These are phyloP conservation scores for Pelargonium australe DNA, from an alignment of 441 rosid genomes.

Conservation along the genomic window DNA sequence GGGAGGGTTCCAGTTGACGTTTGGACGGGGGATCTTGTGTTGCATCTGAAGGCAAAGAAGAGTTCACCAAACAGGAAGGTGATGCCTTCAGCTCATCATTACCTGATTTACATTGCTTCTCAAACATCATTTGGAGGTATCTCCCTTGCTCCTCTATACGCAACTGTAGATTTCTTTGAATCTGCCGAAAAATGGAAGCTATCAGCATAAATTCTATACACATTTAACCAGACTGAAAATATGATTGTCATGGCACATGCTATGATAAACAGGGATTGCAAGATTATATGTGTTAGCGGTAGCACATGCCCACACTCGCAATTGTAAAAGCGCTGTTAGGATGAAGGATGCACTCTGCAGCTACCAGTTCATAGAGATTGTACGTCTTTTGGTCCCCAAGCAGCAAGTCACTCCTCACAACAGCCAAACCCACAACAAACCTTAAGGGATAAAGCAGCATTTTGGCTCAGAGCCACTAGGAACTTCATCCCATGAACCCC, in stretches of 20 bases:
- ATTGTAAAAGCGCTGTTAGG: background rate
- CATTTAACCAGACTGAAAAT: background rate
- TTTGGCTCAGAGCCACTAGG: background rate
- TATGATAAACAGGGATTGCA: no score
- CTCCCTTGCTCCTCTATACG: conserved; percentile 93
- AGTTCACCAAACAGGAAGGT: conserved; percentile 41
- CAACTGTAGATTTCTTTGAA: conserved; percentile 86
- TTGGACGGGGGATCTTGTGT: conserved; percentile 28
- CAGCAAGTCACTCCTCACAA: conserved; percentile 8
- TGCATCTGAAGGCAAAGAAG: conserved; percentile 26
- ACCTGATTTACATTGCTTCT: conserved; percentile 70
- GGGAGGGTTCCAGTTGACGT: conserved; percentile 28
- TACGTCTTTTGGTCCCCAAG: background rate
- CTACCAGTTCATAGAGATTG: background rate
- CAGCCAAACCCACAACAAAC: background rate
- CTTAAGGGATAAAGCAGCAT: background rate
- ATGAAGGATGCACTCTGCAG: no score
- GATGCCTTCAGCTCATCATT: conserved; percentile 43
- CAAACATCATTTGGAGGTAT: conserved; percentile 91
- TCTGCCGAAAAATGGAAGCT: conserved; percentile 37
- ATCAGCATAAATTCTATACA: background rate
- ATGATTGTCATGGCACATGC: background rate
- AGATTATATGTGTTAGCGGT: background rate
- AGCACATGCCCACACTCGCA: background rate
- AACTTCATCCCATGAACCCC: background rate